These are phyloP conservation scores for Mimosa bimucronata DNA, from an alignment of 306 rosid genomes.

Conservation along the genomic window DNA sequence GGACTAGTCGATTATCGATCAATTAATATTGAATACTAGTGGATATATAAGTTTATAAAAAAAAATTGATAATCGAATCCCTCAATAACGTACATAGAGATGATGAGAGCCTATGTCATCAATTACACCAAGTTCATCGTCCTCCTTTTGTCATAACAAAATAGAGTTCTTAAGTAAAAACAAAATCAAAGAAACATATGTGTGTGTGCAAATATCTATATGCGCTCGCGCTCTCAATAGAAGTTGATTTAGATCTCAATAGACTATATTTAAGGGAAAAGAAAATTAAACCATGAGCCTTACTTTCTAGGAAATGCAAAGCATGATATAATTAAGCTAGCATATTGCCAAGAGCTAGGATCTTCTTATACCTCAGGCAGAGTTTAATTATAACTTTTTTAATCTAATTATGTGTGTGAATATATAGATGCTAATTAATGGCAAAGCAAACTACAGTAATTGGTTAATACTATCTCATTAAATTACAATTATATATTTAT, in stretches of 20 bases:
- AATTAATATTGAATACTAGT: too few species aligned
- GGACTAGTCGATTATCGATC: too few species aligned
- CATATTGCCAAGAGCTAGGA: neutral
- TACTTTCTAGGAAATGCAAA: neutral
- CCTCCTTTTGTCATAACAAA: too few species aligned
- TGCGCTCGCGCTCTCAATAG: neutral
- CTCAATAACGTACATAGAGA: too few species aligned
- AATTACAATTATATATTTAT: conserved; percentile 17
- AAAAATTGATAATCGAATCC: too few species aligned
- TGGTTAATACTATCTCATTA: conserved; percentile 10
- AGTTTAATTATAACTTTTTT: neutral
- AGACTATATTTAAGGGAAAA: neutral
- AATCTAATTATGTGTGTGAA: conserved; percentile 26
- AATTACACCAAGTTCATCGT: too few species aligned
- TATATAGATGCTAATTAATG: neutral
- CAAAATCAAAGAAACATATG: too few species aligned
- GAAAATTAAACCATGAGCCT: neutral
- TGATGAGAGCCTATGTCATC: too few species aligned
- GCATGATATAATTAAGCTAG: neutral
- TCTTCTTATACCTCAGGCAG: neutral
- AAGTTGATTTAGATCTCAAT: neutral
- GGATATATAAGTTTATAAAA: too few species aligned
- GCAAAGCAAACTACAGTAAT: conserved; percentile 1
- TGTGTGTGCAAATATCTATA: too few species aligned
- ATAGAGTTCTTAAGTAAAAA: too few species aligned